A percentile compares a stretch with the other conserved stretches of the same genome.
Conservation (phyloP, 495 filamentous ascomycete species). For the Apodospora peruviana region DNA sequence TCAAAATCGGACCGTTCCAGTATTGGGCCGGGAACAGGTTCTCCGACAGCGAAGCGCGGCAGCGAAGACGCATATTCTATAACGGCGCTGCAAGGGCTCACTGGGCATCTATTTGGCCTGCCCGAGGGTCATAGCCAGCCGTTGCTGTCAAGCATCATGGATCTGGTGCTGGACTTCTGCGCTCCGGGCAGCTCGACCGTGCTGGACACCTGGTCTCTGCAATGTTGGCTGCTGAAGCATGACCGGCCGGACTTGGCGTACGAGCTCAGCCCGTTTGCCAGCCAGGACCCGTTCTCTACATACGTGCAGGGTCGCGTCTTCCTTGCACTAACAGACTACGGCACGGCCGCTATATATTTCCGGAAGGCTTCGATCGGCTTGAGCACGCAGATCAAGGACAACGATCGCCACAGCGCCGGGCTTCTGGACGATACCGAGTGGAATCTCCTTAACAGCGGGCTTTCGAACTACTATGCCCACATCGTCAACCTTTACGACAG, state of each 20-base stretch:
- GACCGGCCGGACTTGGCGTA: constrained; percentile 66
- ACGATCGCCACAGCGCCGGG: constrained; percentile 43
- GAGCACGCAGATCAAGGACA: constrained; percentile 36
- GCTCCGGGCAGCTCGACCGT: constrained; percentile 46
- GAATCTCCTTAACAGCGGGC: constrained; percentile 67
- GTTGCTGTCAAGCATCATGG: constrained; percentile 41
- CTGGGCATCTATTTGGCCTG: constrained; percentile 46
- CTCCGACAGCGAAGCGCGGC: constrained; percentile 24
- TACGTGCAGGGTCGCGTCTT: constrained; percentile 83
- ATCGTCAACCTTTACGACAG: constrained; percentile 76
- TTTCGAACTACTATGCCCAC: constrained; percentile 81
- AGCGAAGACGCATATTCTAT: constrained; percentile 34
- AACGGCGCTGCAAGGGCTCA: constrained; percentile 45
- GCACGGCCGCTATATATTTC: constrained; percentile 70
- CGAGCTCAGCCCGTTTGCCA: constrained; percentile 67
- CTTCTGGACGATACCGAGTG: constrained; percentile 68
- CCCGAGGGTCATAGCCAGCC: constrained; percentile 28
- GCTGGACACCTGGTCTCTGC: constrained; percentile 47
- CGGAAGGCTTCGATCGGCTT: constrained; percentile 76
- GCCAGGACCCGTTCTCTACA: constrained; percentile 62
- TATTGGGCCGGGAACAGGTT: constrained; percentile 19
- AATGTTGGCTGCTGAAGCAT: constrained; percentile 65
- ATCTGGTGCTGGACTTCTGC: constrained; percentile 52
- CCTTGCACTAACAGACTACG: constrained; percentile 64
- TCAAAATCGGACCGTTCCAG: constrained; percentile 29